These are phyloP conservation scores for Iris pallida DNA, from an alignment of 116 monocot genomes.

Conservation along the genomic window DNA sequence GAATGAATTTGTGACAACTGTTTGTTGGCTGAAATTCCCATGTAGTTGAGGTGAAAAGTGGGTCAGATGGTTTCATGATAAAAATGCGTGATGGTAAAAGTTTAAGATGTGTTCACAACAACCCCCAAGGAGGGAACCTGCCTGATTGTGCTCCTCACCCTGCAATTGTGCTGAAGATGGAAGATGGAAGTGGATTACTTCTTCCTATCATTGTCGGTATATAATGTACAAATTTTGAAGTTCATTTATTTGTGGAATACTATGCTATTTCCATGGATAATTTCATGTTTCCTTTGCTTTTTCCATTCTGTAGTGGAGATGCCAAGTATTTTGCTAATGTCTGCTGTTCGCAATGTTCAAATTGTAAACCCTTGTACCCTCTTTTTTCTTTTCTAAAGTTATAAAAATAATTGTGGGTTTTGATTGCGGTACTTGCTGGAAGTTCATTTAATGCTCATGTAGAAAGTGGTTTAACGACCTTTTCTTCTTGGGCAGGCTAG, in stretches of 20 bases:
- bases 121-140: conserved; percentile 48
- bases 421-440: too few species aligned
- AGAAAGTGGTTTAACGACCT: neutral
- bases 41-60: conserved; percentile 82
- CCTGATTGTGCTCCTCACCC: conserved; percentile 86
- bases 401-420: too few species aligned
- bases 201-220: conserved; percentile 76
- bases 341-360: conserved; percentile 82
- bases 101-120: conserved; percentile 73
- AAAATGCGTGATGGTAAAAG: conserved; percentile 82
- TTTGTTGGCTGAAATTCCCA: too few species aligned
- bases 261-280: neutral
- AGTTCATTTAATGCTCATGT: too few species aligned
- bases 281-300: neutral
- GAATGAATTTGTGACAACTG: too few species aligned
- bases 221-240: conserved; percentile 6
- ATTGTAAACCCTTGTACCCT: conserved; percentile 36
- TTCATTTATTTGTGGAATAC: neutral
- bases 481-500: conserved; percentile 48
- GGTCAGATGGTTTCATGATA: conserved; percentile 79
- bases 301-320: conserved; percentile 60
- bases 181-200: conserved; percentile 85
- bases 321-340: conserved; percentile 84
- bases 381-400: too few species aligned
- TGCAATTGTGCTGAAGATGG: conserved; percentile 89